phyloP scores from a whole-genome alignment of 1,139 yeast genomes.

The Kodamaea alishanica region DNA sequence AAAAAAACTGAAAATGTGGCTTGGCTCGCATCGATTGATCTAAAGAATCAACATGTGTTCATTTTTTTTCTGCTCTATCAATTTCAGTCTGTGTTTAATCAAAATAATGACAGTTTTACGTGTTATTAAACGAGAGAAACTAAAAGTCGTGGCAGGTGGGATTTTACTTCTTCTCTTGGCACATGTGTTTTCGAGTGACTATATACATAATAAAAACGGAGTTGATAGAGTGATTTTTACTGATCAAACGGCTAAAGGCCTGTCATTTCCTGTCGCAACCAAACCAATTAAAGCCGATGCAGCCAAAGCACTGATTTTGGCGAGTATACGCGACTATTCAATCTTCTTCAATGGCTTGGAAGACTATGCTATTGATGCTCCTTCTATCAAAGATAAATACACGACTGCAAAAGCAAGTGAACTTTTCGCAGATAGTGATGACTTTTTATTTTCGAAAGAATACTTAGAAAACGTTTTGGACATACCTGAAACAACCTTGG shows the following conservation, averaged over 20 bases:
- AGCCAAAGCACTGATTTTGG: neutral
- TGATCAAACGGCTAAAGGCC: no score
- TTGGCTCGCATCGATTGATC: no score
- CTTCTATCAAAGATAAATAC: conserved; percentile 35
- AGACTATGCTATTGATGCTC: conserved; percentile 24
- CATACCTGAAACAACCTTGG: conserved; percentile 29
- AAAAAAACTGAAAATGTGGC: no score
- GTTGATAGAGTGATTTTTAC: no score
- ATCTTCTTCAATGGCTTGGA: conserved; percentile 33
- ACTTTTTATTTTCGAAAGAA: conserved; percentile 35
- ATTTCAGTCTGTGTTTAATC: no score
- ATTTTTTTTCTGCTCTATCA: no score
- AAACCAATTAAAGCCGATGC: neutral
- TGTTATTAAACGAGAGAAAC: conserved; percentile 11
- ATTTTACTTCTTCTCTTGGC: conserved; percentile 4
- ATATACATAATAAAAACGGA: no score
- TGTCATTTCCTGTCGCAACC: neutral
- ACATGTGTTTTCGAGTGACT: conserved; percentile 2
- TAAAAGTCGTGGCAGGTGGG: conserved; percentile 9
- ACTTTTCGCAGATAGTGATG: conserved; percentile 18
- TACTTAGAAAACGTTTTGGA: conserved; percentile 40
- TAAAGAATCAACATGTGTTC: no score
- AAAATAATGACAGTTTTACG: conserved; percentile 8
- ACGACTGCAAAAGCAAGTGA: conserved; percentile 28
- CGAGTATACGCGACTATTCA: conserved; percentile 25